A percentile compares a stretch with the other conserved stretches of the same genome.
These are phyloP conservation scores for Penicillium mononematosum DNA, from an alignment of 495 filamentous ascomycete genomes.

Conservation along the genomic window DNA sequence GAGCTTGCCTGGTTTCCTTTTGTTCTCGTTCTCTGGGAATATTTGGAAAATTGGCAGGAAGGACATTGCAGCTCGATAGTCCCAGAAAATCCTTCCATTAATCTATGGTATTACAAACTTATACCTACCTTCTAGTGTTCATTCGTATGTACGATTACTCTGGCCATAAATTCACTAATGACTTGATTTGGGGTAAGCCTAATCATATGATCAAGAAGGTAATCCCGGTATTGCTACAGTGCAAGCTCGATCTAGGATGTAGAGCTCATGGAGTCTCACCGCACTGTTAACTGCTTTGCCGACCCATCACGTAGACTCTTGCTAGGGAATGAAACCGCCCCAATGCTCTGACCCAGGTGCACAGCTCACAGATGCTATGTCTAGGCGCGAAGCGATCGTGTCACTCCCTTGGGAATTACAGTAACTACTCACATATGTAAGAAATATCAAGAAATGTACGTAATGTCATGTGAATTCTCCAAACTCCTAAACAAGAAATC, in stretches of 20 bases:
- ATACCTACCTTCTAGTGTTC: background rate
- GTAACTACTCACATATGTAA: background rate
- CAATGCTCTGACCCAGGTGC: background rate
- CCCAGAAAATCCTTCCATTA: constrained; percentile 23
- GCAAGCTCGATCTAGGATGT: background rate
- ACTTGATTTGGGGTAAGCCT: no score
- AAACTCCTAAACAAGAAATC: background rate
- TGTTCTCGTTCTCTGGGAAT: constrained; percentile 2
- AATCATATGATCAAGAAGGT: background rate
- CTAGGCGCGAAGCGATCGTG: no score
- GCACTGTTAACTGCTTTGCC: background rate
- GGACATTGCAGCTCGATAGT: constrained; percentile 28
- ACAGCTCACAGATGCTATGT: no score
- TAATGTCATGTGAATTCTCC: background rate
- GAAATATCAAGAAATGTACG: background rate
- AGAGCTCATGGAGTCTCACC: background rate
- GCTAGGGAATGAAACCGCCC: no score
- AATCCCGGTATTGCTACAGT: background rate
- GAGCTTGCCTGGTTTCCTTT: constrained; percentile 15
- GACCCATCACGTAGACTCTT: no score
- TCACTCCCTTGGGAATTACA: background rate
- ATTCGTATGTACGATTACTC: background rate
- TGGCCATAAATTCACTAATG: no score
- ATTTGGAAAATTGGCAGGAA: constrained; percentile 13
- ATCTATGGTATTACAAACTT: constrained; percentile 26